Evolutionary conservation across 2,329 filamentous ascomycete species (phyloP), one percentile per base, ranked within the genome.

Genomic region (Bretziella fagacearum): DNA sequence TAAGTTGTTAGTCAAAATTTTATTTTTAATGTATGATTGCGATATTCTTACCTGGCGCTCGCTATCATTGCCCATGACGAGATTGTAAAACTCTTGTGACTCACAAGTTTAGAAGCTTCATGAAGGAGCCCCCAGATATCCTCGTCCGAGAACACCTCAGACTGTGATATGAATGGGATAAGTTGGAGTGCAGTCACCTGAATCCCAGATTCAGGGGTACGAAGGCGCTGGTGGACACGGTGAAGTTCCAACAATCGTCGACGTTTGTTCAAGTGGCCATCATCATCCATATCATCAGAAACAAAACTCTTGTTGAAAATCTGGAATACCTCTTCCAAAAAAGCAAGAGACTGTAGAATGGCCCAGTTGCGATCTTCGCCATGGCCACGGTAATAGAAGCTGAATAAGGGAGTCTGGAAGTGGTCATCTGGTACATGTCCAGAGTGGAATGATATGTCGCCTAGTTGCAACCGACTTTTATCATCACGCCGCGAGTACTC

Each of bases 31-130:
- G n/a, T 20, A 20, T 17, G 18, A 30, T 4, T 33, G 10, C 1
- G 35, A 11, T 36, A 23, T 17, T 47, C 70, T 57, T 65, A 87
- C 84, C 82, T 84, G 52, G 84, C 69, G 57, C 85, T 75, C n/a
- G 79, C 80, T 45, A 95, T 60, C 66, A 93, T 76, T 15, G 85
- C 80, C 91, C 91, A 98, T 0, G 79, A 84, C 6, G 79, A 73
- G 33, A 79, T 65, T 6, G 62, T 60, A 11, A 65, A 63, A 53
- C 81, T 77, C 55, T 93, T 87, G 56, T 91, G 81, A 7, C 73
- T 69, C 36, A 81, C 73, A 46, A 71, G 68, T 8, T 64, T 60
- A 13, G 69, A 42, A 15, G 93, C 62, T 36, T 72, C 69, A 6
- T 69, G 66, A 2, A 91, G 57, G 3, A 80, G 58, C 1, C 69